A percentile compares a stretch with the other conserved stretches of the same genome.
Evolutionary conservation across 371 early-diverging fungal species (phyloP).

Genomic region (Mucor velutinosus): DNA sequence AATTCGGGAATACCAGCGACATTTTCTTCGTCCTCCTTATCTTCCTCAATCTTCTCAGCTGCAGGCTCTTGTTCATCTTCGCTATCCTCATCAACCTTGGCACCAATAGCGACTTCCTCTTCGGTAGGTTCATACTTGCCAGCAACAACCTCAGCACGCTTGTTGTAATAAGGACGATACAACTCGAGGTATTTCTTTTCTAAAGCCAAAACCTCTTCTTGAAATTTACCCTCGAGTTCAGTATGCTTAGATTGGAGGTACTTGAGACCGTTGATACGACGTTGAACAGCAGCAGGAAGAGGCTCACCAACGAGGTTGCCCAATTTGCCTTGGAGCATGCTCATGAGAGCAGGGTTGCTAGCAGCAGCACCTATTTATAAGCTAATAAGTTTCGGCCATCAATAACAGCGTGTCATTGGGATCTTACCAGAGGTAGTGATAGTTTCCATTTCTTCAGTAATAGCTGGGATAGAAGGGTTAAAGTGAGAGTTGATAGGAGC

Average conservation of each 20-base stretch:
- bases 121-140: slow-evolving; percentile 89
- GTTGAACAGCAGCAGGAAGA: slow-evolving; percentile 68
- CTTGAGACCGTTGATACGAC: slow-evolving; percentile 84
- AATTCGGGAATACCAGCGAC: slow-evolving; percentile 79
- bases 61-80: slow-evolving; percentile 40
- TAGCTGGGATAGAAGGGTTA: slow-evolving; percentile 41
- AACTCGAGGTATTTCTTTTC: slow-evolving; percentile 93
- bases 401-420: neutral
- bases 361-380: slow-evolving; percentile 25
- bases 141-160: slow-evolving; percentile 76
- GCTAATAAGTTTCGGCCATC: neutral
- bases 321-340: slow-evolving; percentile 63
- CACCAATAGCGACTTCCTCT: slow-evolving; percentile 74
- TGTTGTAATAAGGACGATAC: slow-evolving; percentile 87
- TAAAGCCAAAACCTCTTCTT: slow-evolving; percentile 86
- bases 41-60: slow-evolving; percentile 36
- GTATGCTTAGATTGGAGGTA: slow-evolving; percentile 83
- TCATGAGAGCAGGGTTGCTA: slow-evolving; percentile 47
- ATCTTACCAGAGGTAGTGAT: slow-evolving; percentile 40
- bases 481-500: slow-evolving; percentile 50
- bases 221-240: slow-evolving; percentile 84
- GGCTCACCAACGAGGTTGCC: slow-evolving; percentile 69
- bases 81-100: slow-evolving; percentile 58
- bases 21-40: slow-evolving; percentile 48
- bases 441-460: slow-evolving; percentile 53